Conservation (phyloP, 1,139 yeast species). For the Geotrichum armillariae region DNA sequence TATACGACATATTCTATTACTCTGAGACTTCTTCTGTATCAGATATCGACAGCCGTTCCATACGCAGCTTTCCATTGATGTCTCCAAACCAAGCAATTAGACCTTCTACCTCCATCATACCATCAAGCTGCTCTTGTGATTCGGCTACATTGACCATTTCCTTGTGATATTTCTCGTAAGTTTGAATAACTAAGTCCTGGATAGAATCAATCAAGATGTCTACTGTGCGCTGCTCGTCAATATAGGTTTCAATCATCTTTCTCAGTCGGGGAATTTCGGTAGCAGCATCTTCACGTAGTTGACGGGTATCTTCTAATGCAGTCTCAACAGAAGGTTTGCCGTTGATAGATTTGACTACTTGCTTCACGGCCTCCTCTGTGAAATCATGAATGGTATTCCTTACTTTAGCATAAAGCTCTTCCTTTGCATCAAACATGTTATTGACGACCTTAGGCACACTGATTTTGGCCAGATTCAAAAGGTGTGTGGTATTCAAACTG, state of each 20-base stretch:
- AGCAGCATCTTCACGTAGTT: conserved; percentile 50
- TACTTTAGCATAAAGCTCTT: conserved; percentile 71
- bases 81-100: conserved; percentile 56
- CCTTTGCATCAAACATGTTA: conserved; percentile 82
- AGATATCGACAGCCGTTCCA: conserved; percentile 4
- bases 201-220: conserved; percentile 57
- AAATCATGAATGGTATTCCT: conserved; percentile 69
- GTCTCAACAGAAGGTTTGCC: conserved; percentile 32
- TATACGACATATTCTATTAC: background rate
- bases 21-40: conserved; percentile 5
- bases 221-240: conserved; percentile 48
- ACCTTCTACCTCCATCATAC: conserved; percentile 38
- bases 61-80: conserved; percentile 40
- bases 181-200: conserved; percentile 51
- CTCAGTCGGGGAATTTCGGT: conserved; percentile 57
- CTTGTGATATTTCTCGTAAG: conserved; percentile 49
- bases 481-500: conserved; percentile 41
- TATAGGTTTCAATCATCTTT: conserved; percentile 49
- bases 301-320: conserved; percentile 39
- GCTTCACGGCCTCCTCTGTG: conserved; percentile 45
- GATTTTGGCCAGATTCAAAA: conserved; percentile 61
- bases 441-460: conserved; percentile 82
- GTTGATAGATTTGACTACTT: conserved; percentile 38
- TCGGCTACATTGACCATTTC: conserved; percentile 29
- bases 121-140: conserved; percentile 31